Base-by-base conservation (phyloP, 192 early-diverging fungal species). In the Cladochytrium replicatum region DNA sequence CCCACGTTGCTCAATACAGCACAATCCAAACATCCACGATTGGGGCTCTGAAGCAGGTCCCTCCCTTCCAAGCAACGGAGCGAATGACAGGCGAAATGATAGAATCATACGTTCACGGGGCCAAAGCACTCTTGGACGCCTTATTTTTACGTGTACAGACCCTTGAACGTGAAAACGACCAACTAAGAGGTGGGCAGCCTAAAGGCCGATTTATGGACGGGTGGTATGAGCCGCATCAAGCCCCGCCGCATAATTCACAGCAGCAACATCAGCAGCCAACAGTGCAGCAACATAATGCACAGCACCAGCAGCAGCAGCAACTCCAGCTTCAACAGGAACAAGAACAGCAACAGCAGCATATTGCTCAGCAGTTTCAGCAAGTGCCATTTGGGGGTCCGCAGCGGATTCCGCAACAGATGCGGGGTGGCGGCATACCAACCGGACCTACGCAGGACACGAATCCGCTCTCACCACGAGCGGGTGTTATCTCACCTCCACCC, bases 241-340 rank as follows among this genome's bases (percentile, higher is more conserved):
- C 11, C 23, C 29, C 26, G 22, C 34, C 48, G 29, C 15, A 15
- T 6, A 41, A 31, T 58, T 9, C 30, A 53, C 24, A 60, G 46
- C 43, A 29, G 29, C 50, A 44, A 29, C 50, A 13, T 15, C 57
- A 52, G 17, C 50, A 45, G 50, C 57, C 7, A 15, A 52, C 28
- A 13, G 32, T 22, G 13, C 52, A 49, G 28, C 60, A 61, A 22
- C 53, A 50, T 8, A 42, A 49, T n/a, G 25, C 53, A 31, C 29
- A 51, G 28, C 49, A 29, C 17, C 47, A 58, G 22, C 57, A 46
- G 23, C 19, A 55, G 13, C 46, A 61, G 13, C 15, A 44, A 25
- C 41, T 26, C 32, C 30, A 51, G 13, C 43, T 26, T 6, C 45
- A 17, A 13, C 34, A 32, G 9, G 15, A 37, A 6, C 8, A 31